phyloP scores from a whole-genome alignment of 768 basidiomycete genomes.

The Chlorophyllum brunneum region DNA sequence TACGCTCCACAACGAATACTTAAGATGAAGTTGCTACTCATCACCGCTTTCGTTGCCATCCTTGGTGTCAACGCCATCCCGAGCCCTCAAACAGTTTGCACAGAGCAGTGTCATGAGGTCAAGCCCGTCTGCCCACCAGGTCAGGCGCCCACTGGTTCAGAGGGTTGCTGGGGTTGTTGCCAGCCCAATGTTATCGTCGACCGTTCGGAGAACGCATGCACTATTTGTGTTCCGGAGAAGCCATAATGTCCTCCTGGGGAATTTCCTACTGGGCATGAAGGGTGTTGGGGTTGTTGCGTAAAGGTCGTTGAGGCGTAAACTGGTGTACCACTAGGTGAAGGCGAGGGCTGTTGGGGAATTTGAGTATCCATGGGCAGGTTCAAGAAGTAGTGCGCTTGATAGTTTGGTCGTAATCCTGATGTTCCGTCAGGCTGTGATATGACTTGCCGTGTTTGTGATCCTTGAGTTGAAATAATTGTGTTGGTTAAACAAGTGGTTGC shows the following conservation, averaged over 20 bases:
- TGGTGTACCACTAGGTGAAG: too few species aligned
- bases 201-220: neutral
- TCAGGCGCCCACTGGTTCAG: neutral
- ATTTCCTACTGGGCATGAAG: neutral
- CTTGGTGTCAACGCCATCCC: neutral
- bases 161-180: neutral
- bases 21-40: neutral
- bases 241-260: neutral
- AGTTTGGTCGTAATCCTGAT: too few species aligned
- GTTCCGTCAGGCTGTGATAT: too few species aligned
- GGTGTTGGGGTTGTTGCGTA: slow-evolving; percentile 1
- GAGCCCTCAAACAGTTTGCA: neutral
- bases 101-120: neutral
- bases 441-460: too few species aligned
- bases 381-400: too few species aligned
- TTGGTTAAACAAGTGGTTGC: too few species aligned
- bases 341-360: too few species aligned
- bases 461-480: too few species aligned
- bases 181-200: neutral
- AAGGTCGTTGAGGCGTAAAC: too few species aligned
- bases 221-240: neutral
- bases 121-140: neutral
- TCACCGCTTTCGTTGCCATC: neutral
- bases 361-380: too few species aligned
- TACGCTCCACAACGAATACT: too few species aligned